Evolutionary conservation across 768 basidiomycete genomes (phyloP).

Genomic region (Pleurotus djamor): DNA sequence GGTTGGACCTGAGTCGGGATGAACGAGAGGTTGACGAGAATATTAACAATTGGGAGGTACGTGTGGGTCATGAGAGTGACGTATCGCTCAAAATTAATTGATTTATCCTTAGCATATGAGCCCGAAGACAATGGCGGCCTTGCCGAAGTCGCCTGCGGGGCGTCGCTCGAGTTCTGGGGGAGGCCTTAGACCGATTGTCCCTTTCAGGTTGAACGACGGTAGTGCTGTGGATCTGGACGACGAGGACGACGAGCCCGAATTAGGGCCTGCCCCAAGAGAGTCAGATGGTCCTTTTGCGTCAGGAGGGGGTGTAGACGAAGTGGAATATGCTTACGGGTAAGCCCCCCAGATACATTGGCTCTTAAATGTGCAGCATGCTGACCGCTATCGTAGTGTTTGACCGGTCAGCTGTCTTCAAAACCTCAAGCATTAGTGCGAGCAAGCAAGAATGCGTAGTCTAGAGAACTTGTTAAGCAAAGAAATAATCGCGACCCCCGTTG

Average conservation of each 20-base stretch:
- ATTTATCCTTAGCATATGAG: slow-evolving; percentile 80
- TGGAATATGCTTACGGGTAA: slow-evolving; percentile 86
- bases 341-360: slow-evolving; percentile 20
- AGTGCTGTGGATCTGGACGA: slow-evolving; percentile 72
- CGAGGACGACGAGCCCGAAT: slow-evolving; percentile 69
- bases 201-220: slow-evolving; percentile 70
- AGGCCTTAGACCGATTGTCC: slow-evolving; percentile 80
- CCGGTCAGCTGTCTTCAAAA: not conserved
- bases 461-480: too few species aligned
- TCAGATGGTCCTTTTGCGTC: slow-evolving; percentile 66
- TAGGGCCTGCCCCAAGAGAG: slow-evolving; percentile 78
- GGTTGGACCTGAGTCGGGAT: slow-evolving; percentile 60
- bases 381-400: not conserved
- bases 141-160: slow-evolving; percentile 89
- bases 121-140: slow-evolving; percentile 89
- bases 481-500: too few species aligned
- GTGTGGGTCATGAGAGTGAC: slow-evolving; percentile 17
- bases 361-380: not conserved
- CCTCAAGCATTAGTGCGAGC: too few species aligned
- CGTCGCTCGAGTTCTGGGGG: slow-evolving; percentile 80
- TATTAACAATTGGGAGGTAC: slow-evolving; percentile 94
- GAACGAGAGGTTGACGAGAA: slow-evolving; percentile 78
- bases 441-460: too few species aligned
- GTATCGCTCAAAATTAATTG: slow-evolving; percentile 2
- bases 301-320: slow-evolving; percentile 85